Evolutionary conservation across 2,329 filamentous ascomycete species (phyloP).

Genomic region (Pseudogymnoascus sp.): DNA sequence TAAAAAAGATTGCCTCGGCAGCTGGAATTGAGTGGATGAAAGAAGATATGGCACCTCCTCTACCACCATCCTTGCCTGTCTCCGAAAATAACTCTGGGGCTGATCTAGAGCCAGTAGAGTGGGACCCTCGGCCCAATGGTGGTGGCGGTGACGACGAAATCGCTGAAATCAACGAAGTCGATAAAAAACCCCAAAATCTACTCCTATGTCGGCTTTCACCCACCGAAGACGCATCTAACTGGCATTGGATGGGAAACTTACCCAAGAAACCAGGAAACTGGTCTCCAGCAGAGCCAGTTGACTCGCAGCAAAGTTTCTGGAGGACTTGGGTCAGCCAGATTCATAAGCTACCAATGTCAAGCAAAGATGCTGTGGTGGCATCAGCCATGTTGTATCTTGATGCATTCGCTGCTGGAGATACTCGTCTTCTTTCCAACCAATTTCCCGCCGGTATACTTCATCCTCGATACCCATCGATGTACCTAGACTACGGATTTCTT

Average conservation of each 20-base stretch:
- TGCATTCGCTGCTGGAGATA: neutral
- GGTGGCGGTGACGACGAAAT: neutral
- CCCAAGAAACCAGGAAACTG: neutral
- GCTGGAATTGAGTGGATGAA: neutral
- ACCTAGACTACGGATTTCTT: neutral
- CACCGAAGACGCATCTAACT: neutral
- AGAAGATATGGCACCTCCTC: neutral
- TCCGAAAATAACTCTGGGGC: neutral
- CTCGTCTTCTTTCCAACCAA: neutral
- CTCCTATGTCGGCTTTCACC: neutral
- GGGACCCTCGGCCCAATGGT: neutral
- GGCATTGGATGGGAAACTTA: neutral
- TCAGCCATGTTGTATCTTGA: neutral
- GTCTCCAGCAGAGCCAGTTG: neutral
- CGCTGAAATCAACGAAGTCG: neutral
- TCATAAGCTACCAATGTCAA: neutral
- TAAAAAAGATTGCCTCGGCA: neutral
- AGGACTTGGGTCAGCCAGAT: neutral
- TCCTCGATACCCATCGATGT: neutral
- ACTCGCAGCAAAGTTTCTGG: neutral
- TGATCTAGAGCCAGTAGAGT: neutral
- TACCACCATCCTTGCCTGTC: neutral
- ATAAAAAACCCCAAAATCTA: neutral
- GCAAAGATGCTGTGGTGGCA: neutral
- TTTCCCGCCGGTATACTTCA: neutral